Percentiles rank a stretch among this genome's conserved stretches.
These are phyloP conservation scores for Tillandsia leiboldiana DNA, from an alignment of 176 grass and related monocot species.

Conservation along the genomic window DNA sequence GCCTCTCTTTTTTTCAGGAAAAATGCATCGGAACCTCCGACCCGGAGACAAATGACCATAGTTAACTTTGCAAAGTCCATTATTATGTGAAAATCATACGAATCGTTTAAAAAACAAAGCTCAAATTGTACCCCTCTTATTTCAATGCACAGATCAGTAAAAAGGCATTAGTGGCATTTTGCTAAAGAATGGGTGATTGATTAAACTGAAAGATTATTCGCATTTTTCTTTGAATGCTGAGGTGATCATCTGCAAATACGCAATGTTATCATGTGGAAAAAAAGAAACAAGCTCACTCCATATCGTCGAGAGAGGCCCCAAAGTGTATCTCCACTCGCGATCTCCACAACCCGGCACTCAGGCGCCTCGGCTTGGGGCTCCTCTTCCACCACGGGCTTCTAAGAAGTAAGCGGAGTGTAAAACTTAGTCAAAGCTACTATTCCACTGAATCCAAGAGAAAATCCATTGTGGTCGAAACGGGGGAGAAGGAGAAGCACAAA, in stretches of 20 bases:
- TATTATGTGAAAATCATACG: too few species aligned
- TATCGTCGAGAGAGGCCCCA: constrained; percentile 3
- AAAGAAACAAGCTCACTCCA: not conserved
- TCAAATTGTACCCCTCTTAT: too few species aligned
- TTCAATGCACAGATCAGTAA: too few species aligned
- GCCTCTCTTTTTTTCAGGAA: not conserved
- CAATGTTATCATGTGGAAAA: not conserved
- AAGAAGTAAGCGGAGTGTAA: not conserved
- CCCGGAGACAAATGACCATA: too few species aligned
- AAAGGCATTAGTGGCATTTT: too few species aligned
- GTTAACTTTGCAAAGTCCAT: too few species aligned
- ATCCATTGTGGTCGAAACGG: not conserved
- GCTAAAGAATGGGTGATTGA: too few species aligned
- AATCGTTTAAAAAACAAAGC: too few species aligned
- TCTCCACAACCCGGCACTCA: not conserved
- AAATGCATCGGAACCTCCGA: not conserved
- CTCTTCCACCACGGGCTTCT: not conserved
- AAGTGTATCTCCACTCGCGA: constrained; percentile 1
- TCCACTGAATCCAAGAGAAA: not conserved
- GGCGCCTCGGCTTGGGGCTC: not conserved
- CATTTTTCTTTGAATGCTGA: too few species aligned
- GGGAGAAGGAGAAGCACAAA: not conserved
- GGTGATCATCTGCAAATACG: too few species aligned
- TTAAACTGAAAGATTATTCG: too few species aligned
- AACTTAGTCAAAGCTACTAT: not conserved